Conservation (phyloP, 1,139 yeast species). For the Diutina scorzettiae region DNA sequence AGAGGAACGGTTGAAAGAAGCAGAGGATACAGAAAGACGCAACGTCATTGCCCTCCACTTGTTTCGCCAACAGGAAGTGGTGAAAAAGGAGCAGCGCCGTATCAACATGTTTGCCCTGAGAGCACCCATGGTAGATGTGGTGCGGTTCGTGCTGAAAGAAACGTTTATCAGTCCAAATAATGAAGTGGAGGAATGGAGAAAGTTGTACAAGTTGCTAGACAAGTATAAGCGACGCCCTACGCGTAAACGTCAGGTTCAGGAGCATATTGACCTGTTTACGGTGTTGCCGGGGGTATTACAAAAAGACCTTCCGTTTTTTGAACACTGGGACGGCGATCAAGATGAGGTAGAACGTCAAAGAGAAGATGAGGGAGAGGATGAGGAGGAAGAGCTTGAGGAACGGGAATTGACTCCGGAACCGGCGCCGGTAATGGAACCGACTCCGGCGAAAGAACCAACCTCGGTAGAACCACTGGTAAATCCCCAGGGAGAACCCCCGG, state of each 20-base stretch:
- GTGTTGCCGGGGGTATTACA: not conserved
- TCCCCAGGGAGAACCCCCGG: too few species aligned
- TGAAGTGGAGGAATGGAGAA: constrained; percentile 38
- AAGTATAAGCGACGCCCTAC: constrained; percentile 11
- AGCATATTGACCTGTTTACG: constrained; percentile 3
- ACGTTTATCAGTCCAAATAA: constrained; percentile 35
- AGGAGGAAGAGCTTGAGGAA: not conserved
- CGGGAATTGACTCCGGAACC: not conserved
- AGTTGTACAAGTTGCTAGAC: constrained; percentile 17
- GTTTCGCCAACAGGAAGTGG: constrained; percentile 77
- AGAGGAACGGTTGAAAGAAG: constrained; percentile 76
- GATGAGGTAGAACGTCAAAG: not conserved
- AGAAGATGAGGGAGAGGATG: not conserved
- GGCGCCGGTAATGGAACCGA: not conserved
- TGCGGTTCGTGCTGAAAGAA: constrained; percentile 37
- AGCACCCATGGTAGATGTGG: constrained; percentile 46
- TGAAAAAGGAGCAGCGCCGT: constrained; percentile 58
- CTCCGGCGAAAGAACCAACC: too few species aligned
- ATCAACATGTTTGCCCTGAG: constrained; percentile 59
- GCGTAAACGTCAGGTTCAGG: constrained; percentile 1
- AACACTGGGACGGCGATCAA: constrained; percentile 1
- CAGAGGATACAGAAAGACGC: constrained; percentile 70
- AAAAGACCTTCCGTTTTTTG: constrained; percentile 1
- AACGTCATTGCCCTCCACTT: constrained; percentile 63
- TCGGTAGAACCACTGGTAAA: too few species aligned